phyloP scores from a whole-genome alignment of 257 asterid genomes.

The Primulina eburnea region DNA sequence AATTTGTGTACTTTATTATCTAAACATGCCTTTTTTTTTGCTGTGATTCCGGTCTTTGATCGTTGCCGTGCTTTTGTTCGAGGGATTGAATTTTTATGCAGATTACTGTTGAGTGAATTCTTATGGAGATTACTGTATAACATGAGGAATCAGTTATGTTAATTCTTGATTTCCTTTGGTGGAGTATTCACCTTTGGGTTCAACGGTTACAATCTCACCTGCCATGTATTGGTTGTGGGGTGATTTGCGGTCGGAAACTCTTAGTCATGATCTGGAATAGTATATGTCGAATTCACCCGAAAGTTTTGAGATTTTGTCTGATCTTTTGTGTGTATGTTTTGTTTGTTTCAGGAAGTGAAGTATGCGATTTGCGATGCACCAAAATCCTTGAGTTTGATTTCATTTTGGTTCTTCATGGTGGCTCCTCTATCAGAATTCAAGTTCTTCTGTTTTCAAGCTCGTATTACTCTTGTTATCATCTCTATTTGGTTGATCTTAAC shows the following conservation, averaged over 20 bases:
- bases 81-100: not conserved
- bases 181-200: not conserved
- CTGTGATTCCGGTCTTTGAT: not conserved
- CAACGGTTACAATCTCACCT: not conserved
- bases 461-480: slow-evolving; percentile 28
- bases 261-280: not conserved
- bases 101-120: not conserved
- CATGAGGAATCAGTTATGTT: not conserved
- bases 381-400: slow-evolving; percentile 22
- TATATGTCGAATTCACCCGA: not conserved
- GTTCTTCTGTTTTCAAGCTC: slow-evolving; percentile 29
- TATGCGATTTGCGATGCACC: slow-evolving; percentile 19
- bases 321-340: not conserved
- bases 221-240: not conserved
- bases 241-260: not conserved
- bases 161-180: not conserved
- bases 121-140: not conserved
- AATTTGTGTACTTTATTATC: not conserved
- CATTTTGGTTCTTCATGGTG: slow-evolving; percentile 15
- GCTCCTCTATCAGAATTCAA: slow-evolving; percentile 23
- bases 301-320: slow-evolving; percentile 14
- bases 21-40: slow-evolving; percentile 7
- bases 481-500: slow-evolving; percentile 41
- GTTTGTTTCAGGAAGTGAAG: slow-evolving; percentile 33
- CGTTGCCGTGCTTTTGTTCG: not conserved